Evolutionary conservation across 1,284 basidiomycete genomes (phyloP).

Genomic region (Phellinidium pouzarii): DNA sequence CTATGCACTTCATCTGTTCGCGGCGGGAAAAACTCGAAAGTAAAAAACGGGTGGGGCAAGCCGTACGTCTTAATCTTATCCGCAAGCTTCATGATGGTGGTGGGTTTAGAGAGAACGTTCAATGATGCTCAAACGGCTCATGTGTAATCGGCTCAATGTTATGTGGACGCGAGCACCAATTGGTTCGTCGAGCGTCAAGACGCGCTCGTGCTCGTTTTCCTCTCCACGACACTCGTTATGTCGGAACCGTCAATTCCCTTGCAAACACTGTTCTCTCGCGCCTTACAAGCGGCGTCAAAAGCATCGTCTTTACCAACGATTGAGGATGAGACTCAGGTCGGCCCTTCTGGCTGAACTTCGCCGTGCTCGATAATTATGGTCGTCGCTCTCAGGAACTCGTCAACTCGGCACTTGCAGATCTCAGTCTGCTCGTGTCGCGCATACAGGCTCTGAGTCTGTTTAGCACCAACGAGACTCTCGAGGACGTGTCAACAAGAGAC

Average conservation of each 20-base stretch:
- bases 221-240: background rate
- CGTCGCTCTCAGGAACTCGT: conserved; percentile 46
- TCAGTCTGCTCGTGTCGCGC: conserved; percentile 42
- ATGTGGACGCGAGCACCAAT: too few species aligned
- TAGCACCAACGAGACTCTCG: conserved; percentile 78
- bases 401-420: conserved; percentile 44
- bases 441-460: conserved; percentile 66
- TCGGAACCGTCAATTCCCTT: conserved; percentile 25
- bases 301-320: conserved; percentile 41
- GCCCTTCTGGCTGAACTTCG: conserved; percentile 2
- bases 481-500: conserved; percentile 80
- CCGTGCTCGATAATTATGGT: conserved; percentile 2
- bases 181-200: too few species aligned
- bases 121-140: background rate
- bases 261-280: conserved; percentile 37
- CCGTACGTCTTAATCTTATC: conserved; percentile 50
- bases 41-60: conserved; percentile 61
- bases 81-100: conserved; percentile 54
- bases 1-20: conserved; percentile 72
- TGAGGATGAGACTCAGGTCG: conserved; percentile 45
- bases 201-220: too few species aligned
- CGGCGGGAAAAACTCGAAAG: conserved; percentile 95
- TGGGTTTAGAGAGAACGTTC: background rate
- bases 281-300: conserved; percentile 37
- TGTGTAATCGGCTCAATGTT: background rate